Evolutionary conservation across 805 yeast genomes (phyloP).

Genomic region (Jamesozyma spencerorum): DNA sequence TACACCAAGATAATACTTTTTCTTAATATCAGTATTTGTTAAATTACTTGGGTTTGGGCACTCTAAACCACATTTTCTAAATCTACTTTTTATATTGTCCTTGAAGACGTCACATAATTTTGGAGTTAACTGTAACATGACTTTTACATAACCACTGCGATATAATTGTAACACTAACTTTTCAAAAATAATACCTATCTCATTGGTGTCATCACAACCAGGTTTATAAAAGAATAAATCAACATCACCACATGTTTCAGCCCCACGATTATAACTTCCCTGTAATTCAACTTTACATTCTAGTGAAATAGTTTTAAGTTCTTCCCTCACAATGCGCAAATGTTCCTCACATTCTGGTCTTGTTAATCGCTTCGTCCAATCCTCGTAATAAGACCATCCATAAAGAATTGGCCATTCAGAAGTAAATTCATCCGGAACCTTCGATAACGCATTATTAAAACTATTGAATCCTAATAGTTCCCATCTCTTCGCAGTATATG

Average conservation of each 20-base stretch:
- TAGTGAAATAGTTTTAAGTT: conserved; percentile 14
- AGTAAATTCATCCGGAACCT: conserved; percentile 12
- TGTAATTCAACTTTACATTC: conserved; percentile 18
- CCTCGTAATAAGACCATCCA: conserved; percentile 29
- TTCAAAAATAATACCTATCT: conserved; percentile 17
- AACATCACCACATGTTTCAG: conserved; percentile 23
- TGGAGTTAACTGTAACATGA: conserved; percentile 19
- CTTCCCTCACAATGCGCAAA: conserved; percentile 11
- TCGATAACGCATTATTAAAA: conserved; percentile 15
- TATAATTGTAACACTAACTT: conserved; percentile 12
- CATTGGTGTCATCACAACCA: conserved; percentile 17
- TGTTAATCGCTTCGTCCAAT: conserved; percentile 21
- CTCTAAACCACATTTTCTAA: conserved; percentile 6
- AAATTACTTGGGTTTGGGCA: conserved; percentile 2
- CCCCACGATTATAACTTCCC: conserved; percentile 26
- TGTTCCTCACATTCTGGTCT: conserved; percentile 22
- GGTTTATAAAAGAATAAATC: conserved; percentile 25
- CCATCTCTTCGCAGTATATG: conserved; percentile 23
- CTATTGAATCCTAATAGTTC: conserved; percentile 10
- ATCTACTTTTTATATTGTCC: conserved; percentile 8
- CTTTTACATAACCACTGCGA: conserved; percentile 16
- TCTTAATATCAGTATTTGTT: conserved; percentile 5
- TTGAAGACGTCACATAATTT: conserved; percentile 8
- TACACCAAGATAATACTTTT: conserved; percentile 19
- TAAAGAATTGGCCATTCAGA: conserved; percentile 23